Evolutionary conservation across 306 rosid genomes (phyloP), one percentile per base, ranked within the genome.

Genomic region (Albizia julibrissin): DNA sequence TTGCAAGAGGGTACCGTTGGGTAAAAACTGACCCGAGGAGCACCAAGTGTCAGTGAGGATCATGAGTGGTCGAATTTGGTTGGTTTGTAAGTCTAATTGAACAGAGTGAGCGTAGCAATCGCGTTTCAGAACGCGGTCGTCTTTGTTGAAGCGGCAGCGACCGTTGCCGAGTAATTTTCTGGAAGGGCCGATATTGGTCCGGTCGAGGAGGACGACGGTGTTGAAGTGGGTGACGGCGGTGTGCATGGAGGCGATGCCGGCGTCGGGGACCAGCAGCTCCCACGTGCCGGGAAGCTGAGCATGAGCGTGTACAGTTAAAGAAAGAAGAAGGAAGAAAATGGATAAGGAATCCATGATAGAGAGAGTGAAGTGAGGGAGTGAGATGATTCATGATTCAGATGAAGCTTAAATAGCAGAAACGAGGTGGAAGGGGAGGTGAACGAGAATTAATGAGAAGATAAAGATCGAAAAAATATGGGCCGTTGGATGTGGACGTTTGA

Each of bases 21-120:
- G 91, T 71, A 94, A 93, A 74, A 94, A 94, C 78, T 91, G 94
- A 1, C 97, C 98, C 11, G 98, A 92, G 0, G 98, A 94, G 89
- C 98, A 94, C 98, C 98, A 94, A 1, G 98, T 94, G 85, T 94
- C 98, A 10, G 98, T 91, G 66, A 87, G 87, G 82, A 94, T 86
- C 82, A 65, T 94, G 13, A 94, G 69, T 0, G 98, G 94, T 0
- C 97, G 91, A 74, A 92, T 76, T 81, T 84, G 86, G 67, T 88
- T 89, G 40, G 93, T 92, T 33, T 64, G 3, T 3, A 81, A 90
- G 89, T 92, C 92, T 34, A 94, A 83, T 50, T 80, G 68, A 26
- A 88, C 87, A 10, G 98, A 94, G 86, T 94, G 98, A 14, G 97
- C 94, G 85, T 88, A 94, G 81, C 98, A 94, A 64, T 94, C 98